Conservation (phyloP, 2,329 filamentous ascomycete species). For the Leptoxyphium fumago region DNA sequence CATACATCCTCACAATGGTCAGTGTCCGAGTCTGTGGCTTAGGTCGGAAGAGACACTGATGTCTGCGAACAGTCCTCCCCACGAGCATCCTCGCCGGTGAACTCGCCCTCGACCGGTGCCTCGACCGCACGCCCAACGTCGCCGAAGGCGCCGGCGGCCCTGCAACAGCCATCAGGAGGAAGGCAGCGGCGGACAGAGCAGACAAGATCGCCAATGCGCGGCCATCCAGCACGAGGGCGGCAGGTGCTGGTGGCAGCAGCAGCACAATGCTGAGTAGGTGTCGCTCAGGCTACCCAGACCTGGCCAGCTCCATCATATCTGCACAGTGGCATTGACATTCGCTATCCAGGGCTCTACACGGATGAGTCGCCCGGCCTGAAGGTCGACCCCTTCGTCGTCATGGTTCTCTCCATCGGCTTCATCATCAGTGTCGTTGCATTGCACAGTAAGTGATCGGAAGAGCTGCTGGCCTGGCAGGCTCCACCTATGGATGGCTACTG, state of each 20-base stretch:
- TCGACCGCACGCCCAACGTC: constrained; percentile 67
- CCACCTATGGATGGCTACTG: constrained; percentile 10
- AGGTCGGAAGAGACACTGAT: background rate
- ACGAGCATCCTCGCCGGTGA: constrained; percentile 21
- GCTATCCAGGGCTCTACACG: constrained; percentile 68
- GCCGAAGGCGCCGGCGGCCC: constrained; percentile 79
- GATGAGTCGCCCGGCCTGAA: constrained; percentile 95
- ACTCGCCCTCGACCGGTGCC: constrained; percentile 48
- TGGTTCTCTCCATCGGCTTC: constrained; percentile 92
- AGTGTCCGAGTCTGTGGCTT: too few species aligned
- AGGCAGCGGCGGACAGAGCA: constrained; percentile 91
- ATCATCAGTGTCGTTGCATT: constrained; percentile 97
- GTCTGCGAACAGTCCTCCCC: constrained; percentile 18
- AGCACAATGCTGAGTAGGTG: constrained; percentile 88
- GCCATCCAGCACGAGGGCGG: constrained; percentile 81
- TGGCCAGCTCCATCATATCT: too few species aligned
- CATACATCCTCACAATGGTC: too few species aligned
- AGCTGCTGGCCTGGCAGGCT: background rate
- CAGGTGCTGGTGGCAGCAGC: constrained; percentile 87
- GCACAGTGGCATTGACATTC: too few species aligned
- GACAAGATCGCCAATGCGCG: constrained; percentile 91
- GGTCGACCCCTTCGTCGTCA: constrained; percentile 93
- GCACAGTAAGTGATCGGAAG: constrained; percentile 58
- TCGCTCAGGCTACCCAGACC: background rate
- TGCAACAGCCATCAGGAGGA: constrained; percentile 86